Base-by-base conservation (phyloP, 441 rosid genomes). In the Viola pubescens region DNA sequence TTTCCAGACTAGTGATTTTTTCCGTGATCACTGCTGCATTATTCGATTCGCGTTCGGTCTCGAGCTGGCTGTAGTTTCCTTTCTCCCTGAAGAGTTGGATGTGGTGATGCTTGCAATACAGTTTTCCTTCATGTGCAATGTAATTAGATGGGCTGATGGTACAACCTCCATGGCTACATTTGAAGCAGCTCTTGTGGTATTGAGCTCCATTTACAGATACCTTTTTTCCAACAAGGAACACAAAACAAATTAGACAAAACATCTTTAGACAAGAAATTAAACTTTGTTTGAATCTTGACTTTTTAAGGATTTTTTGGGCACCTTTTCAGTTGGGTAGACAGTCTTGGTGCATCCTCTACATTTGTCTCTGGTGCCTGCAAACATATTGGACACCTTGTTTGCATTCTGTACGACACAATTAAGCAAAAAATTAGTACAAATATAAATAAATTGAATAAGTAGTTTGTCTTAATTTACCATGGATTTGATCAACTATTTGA, bases 51-150 rank as follows among this genome's bases (percentile, higher is more conserved):
- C 61, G 46, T 3, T 79, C 84, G 5, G 5, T 70, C 62, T 81
- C 89, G 5, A 83, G 84, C 72, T 83, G 79, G 66, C 82, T 81
- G 77, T 77, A 81, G 69, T 83, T 79, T 49, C 89, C 89, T 65
- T 76, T 83, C 68, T 70, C 84, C 79, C 66, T 83, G 79, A 83
- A 75, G 54, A 83, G 86, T 55, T 83, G 86, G 41, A 67, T 70
- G 58, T 77, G 89, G 65, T 83, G 89, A 61, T 83, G 89, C 70
- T 79, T 81, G 80, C 89, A 83, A 72, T 81, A 83, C 5, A 81
- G 77, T 45, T 76, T 79, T 16, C 82, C 83, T 55, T 81, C 79
- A 49, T 77, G 83, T 16, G 86, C 84, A 11, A 81, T 71, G 75
- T 73, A 83, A 70, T 73, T 81, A 0, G 86, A 81, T 53, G 81